Evolutionary conservation across 2,329 filamentous ascomycete genomes (phyloP).

Genomic region (Colletotrichum sp.): DNA sequence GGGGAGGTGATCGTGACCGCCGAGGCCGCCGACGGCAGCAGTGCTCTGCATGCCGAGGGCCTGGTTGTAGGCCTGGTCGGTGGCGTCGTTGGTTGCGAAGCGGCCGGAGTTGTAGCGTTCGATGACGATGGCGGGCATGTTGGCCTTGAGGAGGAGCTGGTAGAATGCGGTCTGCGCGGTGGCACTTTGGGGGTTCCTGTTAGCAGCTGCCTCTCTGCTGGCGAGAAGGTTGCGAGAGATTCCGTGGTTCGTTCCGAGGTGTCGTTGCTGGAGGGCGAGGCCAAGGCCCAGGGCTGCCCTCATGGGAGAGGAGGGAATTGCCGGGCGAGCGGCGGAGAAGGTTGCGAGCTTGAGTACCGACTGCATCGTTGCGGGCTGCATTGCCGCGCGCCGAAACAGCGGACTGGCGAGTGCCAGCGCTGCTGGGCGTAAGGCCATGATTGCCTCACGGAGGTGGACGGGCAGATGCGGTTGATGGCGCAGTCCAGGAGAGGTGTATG

Average conservation of each 20-base stretch:
- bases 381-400: constrained; percentile 10
- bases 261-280: constrained; percentile 21
- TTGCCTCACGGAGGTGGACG: neutral
- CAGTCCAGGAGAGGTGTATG: neutral
- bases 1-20: constrained; percentile 6
- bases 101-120: constrained; percentile 87
- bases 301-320: neutral
- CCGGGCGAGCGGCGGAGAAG: neutral
- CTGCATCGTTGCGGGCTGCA: constrained; percentile 20
- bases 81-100: constrained; percentile 80
- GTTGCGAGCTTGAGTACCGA: constrained; percentile 17
- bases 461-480: neutral
- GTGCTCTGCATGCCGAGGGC: constrained; percentile 60
- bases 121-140: constrained; percentile 91
- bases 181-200: constrained; percentile 87
- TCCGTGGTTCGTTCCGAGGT: constrained; percentile 48
- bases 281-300: constrained; percentile 20
- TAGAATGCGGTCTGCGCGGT: constrained; percentile 94
- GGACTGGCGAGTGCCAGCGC: constrained; percentile 20
- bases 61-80: constrained; percentile 80
- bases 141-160: constrained; percentile 85
- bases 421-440: constrained; percentile 22
- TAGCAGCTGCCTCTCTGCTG: constrained; percentile 88
- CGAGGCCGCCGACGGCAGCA: constrained; percentile 11
- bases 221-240: constrained; percentile 73